phyloP scores from a whole-genome alignment of 306 rosid genomes.

The Sindora glabra region DNA sequence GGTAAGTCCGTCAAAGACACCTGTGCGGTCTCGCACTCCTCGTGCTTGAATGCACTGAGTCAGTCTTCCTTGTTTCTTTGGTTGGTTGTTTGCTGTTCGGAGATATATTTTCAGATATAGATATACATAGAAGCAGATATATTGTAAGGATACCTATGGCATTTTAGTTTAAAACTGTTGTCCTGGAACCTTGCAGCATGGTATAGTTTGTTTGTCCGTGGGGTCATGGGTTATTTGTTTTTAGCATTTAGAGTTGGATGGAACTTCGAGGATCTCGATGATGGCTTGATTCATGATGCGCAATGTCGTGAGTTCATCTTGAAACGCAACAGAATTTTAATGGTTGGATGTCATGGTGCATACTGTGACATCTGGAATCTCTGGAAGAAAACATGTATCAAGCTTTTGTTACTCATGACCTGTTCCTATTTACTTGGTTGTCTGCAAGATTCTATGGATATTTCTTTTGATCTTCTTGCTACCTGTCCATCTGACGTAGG shows the following conservation, averaged over 20 bases:
- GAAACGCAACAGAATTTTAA: too few species aligned
- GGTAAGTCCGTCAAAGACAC: conserved; percentile 94
- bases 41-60: conserved; percentile 45
- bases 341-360: too few species aligned
- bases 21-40: conserved; percentile 67
- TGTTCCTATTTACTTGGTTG: too few species aligned
- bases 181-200: conserved; percentile 20
- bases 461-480: too few species aligned
- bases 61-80: conserved; percentile 23
- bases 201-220: conserved; percentile 19
- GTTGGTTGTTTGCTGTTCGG: conserved; percentile 38
- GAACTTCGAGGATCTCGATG: conserved; percentile 58
- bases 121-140: conserved; percentile 55
- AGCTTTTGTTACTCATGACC: too few species aligned
- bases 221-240: conserved; percentile 23
- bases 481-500: too few species aligned
- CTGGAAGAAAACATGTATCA: too few species aligned
- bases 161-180: conserved; percentile 40
- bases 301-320: not conserved
- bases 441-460: too few species aligned
- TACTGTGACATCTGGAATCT: too few species aligned
- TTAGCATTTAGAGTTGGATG: conserved; percentile 57
- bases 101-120: conserved; percentile 51
- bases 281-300: conserved; percentile 45
- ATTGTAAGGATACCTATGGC: conserved; percentile 29